phyloP scores from a whole-genome alignment of 1,284 basidiomycete species.

The Cronartium quercuum region DNA sequence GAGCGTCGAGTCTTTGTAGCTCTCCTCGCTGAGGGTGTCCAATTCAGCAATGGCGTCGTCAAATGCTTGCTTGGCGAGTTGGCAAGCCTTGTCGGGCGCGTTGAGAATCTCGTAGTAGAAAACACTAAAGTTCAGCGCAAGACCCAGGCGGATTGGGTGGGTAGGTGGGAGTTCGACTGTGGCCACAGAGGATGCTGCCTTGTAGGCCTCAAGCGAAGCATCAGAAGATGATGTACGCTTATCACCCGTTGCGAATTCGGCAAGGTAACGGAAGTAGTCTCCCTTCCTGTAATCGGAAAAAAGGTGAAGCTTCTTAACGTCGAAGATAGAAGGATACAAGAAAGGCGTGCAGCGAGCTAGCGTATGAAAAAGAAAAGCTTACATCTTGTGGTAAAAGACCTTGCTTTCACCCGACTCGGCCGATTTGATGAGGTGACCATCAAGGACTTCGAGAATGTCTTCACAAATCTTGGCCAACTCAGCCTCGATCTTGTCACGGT shows the following conservation, averaged over 20 bases:
- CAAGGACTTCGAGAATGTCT: slow-evolving; percentile 48
- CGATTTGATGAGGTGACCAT: slow-evolving; percentile 49
- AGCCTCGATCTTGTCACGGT: slow-evolving; percentile 48
- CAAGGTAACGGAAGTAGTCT: slow-evolving; percentile 55
- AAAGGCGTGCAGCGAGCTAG: not conserved
- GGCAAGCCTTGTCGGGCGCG: slow-evolving; percentile 53
- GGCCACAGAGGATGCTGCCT: slow-evolving; percentile 52
- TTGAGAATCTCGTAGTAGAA: slow-evolving; percentile 55
- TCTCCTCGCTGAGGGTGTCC: slow-evolving; percentile 54
- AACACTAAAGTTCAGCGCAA: slow-evolving; percentile 54
- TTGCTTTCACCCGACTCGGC: slow-evolving; percentile 48
- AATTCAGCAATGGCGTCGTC: slow-evolving; percentile 55
- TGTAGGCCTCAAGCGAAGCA: slow-evolving; percentile 52
- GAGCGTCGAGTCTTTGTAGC: slow-evolving; percentile 53
- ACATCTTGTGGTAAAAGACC: slow-evolving; percentile 50
- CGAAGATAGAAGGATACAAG: not conserved
- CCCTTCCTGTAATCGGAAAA: slow-evolving; percentile 49
- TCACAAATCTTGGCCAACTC: slow-evolving; percentile 48
- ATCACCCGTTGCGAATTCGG: slow-evolving; percentile 53
- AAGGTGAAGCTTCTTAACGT: not conserved
- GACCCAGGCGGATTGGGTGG: slow-evolving; percentile 53
- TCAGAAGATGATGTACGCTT: slow-evolving; percentile 45
- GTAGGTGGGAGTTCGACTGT: slow-evolving; percentile 52
- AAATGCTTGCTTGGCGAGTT: slow-evolving; percentile 54
- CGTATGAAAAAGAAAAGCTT: slow-evolving; percentile 2